Conservation (phyloP, 805 yeast genomes). For the Lachancea waltii region DNA sequence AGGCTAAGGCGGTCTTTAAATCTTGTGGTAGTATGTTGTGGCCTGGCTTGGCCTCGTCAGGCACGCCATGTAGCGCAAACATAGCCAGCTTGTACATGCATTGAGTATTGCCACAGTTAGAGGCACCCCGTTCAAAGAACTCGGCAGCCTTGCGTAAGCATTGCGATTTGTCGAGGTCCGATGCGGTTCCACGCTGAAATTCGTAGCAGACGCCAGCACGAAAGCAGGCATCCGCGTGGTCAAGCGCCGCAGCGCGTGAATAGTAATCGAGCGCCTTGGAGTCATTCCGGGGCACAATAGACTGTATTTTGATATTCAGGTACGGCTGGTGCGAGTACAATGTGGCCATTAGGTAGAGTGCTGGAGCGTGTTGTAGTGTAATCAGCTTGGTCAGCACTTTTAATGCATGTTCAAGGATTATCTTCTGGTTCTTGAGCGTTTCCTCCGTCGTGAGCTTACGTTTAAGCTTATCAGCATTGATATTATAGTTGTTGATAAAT, state of each 20-base stretch:
- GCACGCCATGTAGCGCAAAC: constrained; percentile 48
- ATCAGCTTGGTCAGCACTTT: constrained; percentile 54
- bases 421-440: constrained; percentile 45
- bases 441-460: constrained; percentile 38
- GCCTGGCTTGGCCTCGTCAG: constrained; percentile 19
- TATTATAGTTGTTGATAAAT: constrained; percentile 39
- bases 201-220: constrained; percentile 68
- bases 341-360: constrained; percentile 55
- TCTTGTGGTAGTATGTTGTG: constrained; percentile 11
- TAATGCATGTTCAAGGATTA: constrained; percentile 50
- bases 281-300: constrained; percentile 49
- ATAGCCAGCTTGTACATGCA: constrained; percentile 74
- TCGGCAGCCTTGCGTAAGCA: constrained; percentile 40
- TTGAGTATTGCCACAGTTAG: constrained; percentile 47
- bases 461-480: constrained; percentile 41
- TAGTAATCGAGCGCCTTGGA: constrained; percentile 56
- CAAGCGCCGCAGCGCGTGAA: constrained; percentile 49
- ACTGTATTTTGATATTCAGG: constrained; percentile 38
- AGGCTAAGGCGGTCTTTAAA: constrained; percentile 40
- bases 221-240: constrained; percentile 57
- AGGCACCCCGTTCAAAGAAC: constrained; percentile 56
- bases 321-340: constrained; percentile 50
- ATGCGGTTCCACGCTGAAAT: constrained; percentile 46
- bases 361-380: constrained; percentile 43
- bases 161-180: constrained; percentile 33